These are phyloP conservation scores for Phytophthora vignae DNA, from an alignment of 352 stramenopile genomes.

Conservation along the genomic window DNA sequence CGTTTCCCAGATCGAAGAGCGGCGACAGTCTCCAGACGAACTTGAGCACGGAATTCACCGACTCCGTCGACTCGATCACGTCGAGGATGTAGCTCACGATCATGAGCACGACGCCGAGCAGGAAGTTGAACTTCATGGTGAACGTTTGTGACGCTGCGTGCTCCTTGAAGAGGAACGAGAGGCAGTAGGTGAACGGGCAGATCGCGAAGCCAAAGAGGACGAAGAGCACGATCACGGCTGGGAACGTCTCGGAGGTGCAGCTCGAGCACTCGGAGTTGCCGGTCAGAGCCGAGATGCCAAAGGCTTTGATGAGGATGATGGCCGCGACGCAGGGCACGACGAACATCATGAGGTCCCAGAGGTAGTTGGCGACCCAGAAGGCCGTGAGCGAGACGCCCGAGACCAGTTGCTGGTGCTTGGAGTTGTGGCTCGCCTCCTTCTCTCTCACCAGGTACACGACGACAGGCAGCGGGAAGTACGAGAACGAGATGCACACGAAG, in stretches of 20 bases:
- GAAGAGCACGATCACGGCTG: slow-evolving; percentile 63
- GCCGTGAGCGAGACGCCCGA: slow-evolving; percentile 90
- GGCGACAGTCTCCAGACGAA: slow-evolving; percentile 74
- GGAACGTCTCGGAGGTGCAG: slow-evolving; percentile 39
- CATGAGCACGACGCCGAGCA: slow-evolving; percentile 69
- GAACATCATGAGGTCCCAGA: slow-evolving; percentile 92
- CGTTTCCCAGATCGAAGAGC: slow-evolving; percentile 63
- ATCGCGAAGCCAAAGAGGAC: slow-evolving; percentile 70
- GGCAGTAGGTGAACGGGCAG: slow-evolving; percentile 64
- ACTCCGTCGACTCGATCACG: slow-evolving; percentile 40
- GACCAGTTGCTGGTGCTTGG: slow-evolving; percentile 96
- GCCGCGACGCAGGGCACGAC: slow-evolving; percentile 56
- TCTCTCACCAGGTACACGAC: slow-evolving; percentile 95
- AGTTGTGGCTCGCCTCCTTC: slow-evolving; percentile 88
- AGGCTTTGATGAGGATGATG: slow-evolving; percentile 46
- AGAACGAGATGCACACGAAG: slow-evolving; percentile 90
- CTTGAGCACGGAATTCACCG: slow-evolving; percentile 51
- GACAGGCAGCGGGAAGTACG: slow-evolving; percentile 89
- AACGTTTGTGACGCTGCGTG: slow-evolving; percentile 60
- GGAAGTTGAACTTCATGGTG: slow-evolving; percentile 68
- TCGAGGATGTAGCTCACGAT: slow-evolving; percentile 64
- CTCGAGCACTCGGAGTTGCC: slow-evolving; percentile 32
- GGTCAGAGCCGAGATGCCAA: slow-evolving; percentile 38
- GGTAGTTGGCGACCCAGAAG: slow-evolving; percentile 96
- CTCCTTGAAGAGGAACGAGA: slow-evolving; percentile 69